Percentiles rank a stretch among this genome's conserved stretches.
These are phyloP conservation scores for Acanthamoeba rhysodes DNA, from an alignment of 208 protist species.

Conservation along the genomic window DNA sequence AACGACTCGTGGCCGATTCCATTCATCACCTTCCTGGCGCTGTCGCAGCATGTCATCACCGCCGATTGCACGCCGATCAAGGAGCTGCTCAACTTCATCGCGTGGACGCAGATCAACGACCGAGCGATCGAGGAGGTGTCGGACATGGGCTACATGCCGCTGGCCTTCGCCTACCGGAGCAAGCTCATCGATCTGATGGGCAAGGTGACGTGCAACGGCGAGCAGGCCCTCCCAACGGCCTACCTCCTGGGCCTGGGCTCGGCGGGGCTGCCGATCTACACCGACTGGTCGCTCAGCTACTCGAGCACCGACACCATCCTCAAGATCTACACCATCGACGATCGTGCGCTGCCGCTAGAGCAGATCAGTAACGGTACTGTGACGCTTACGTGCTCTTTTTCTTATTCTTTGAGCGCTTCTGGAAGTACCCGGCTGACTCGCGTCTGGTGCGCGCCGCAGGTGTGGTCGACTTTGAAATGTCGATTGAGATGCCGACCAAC, in stretches of 20 bases:
- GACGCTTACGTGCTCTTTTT: neutral
- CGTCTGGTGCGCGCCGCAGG: neutral
- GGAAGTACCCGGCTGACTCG: too few species aligned
- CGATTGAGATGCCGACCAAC: neutral
- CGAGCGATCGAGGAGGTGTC: neutral
- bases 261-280: neutral
- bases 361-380: neutral
- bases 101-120: slow-evolving; percentile 30
- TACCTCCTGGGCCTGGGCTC: neutral
- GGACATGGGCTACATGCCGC: slow-evolving; percentile 19
- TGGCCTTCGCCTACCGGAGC: slow-evolving; percentile 12
- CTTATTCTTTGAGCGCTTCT: neutral
- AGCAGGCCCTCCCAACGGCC: slow-evolving; percentile 26
- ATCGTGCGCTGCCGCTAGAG: neutral
- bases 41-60: neutral
- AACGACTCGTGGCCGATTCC: slow-evolving; percentile 16
- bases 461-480: slow-evolving; percentile 19
- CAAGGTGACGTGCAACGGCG: neutral
- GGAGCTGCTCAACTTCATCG: slow-evolving; percentile 28
- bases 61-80: slow-evolving; percentile 20
- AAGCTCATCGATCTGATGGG: slow-evolving; percentile 13
- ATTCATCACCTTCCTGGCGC: slow-evolving; percentile 17
- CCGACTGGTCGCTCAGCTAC: neutral
- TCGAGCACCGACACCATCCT: neutral
- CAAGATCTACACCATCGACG: slow-evolving; percentile 5